A percentile compares a stretch with the other conserved stretches of the same genome.
Evolutionary conservation across 805 yeast species (phyloP).

Genomic region (Yarrowia divulgata): DNA sequence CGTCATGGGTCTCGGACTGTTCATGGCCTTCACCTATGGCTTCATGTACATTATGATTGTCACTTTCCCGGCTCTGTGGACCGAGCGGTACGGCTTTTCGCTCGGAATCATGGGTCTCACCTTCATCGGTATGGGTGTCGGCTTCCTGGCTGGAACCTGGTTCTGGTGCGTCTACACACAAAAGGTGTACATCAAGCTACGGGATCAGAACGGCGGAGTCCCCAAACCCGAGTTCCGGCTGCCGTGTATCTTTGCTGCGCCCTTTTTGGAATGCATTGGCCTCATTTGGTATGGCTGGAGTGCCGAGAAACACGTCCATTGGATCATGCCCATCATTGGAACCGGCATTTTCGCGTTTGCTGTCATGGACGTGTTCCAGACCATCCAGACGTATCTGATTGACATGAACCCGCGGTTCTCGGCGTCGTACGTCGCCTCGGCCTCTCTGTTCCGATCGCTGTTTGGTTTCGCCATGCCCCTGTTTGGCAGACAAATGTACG

Average conservation of each 20-base stretch:
- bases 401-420: constrained; percentile 73
- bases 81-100: constrained; percentile 56
- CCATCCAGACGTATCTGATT: constrained; percentile 71
- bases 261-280: constrained; percentile 64
- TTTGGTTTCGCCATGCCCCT: constrained; percentile 76
- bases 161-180: constrained; percentile 59
- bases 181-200: constrained; percentile 52
- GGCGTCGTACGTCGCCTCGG: constrained; percentile 74
- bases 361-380: constrained; percentile 68
- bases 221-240: constrained; percentile 68
- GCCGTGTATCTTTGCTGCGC: constrained; percentile 59
- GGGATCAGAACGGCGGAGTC: constrained; percentile 58
- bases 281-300: constrained; percentile 78
- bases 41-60: constrained; percentile 69
- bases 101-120: constrained; percentile 62
- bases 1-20: constrained; percentile 67
- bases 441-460: constrained; percentile 68
- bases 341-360: constrained; percentile 66
- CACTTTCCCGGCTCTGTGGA: constrained; percentile 64
- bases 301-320: constrained; percentile 61
- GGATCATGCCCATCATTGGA: constrained; percentile 72
- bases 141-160: constrained; percentile 59
- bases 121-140: constrained; percentile 65
- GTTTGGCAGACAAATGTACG: constrained; percentile 66
- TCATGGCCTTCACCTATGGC: constrained; percentile 72